phyloP scores from a whole-genome alignment of 352 stramenopile species.

The Phytopythium vexans region DNA sequence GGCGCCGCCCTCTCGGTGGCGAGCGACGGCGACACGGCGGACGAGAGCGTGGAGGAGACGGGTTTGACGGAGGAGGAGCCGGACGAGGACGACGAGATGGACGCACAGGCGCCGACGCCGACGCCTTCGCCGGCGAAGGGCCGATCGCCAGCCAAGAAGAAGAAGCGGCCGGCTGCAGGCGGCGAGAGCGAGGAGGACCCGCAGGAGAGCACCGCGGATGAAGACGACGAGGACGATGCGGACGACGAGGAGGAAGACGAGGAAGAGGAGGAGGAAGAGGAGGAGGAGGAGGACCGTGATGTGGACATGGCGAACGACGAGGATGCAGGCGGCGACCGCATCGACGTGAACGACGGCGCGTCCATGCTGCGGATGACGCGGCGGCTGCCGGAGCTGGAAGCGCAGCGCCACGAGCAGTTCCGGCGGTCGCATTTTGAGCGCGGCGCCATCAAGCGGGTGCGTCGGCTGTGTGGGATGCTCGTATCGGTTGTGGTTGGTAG shows the following conservation, averaged over 20 bases:
- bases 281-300: slow-evolving; percentile 28
- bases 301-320: slow-evolving; percentile 16
- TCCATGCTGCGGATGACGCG: slow-evolving; percentile 80
- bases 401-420: slow-evolving; percentile 76
- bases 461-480: neutral
- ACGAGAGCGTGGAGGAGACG: slow-evolving; percentile 28
- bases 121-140: neutral
- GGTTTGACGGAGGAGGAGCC: slow-evolving; percentile 30
- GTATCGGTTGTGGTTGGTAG: neutral
- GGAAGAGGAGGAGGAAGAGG: slow-evolving; percentile 25
- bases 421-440: slow-evolving; percentile 83
- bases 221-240: slow-evolving; percentile 51
- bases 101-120: slow-evolving; percentile 9
- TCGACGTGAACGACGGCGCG: slow-evolving; percentile 46
- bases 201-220: slow-evolving; percentile 35
- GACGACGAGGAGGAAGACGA: slow-evolving; percentile 50
- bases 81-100: slow-evolving; percentile 38
- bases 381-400: slow-evolving; percentile 57
- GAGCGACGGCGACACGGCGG: slow-evolving; percentile 12
- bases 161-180: slow-evolving; percentile 1
- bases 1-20: neutral
- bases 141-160: slow-evolving; percentile 1
- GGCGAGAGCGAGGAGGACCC: slow-evolving; percentile 54
- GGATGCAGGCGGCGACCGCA: slow-evolving; percentile 1
- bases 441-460: slow-evolving; percentile 72